A percentile compares a stretch with the other conserved stretches of the same genome.
Conservation (phyloP, 805 yeast species). For the Candida oleophila region DNA sequence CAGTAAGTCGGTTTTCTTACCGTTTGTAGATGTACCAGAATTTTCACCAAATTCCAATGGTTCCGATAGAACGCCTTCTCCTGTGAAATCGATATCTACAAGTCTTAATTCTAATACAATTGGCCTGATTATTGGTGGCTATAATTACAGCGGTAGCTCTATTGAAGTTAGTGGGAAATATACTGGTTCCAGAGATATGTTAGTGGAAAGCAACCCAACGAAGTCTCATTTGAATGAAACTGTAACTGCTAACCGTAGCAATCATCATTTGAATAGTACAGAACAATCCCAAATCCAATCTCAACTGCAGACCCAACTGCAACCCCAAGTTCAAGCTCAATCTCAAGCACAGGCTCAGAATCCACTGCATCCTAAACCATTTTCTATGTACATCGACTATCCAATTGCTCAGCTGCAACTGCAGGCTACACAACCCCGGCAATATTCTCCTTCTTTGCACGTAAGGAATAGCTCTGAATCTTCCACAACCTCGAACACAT, state of each 20-base stretch:
- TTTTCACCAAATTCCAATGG: conserved; percentile 6
- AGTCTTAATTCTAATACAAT: conserved; percentile 23
- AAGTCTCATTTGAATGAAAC: not conserved
- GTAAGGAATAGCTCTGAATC: conserved; percentile 36
- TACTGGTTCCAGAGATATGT: conserved; percentile 1
- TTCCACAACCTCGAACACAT: conserved; percentile 29
- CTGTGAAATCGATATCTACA: conserved; percentile 17
- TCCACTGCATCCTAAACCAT: not conserved
- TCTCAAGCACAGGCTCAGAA: not conserved
- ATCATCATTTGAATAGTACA: not conserved
- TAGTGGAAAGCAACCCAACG: not conserved
- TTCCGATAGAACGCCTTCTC: conserved; percentile 12
- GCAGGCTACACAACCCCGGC: no score
- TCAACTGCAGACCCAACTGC: not conserved
- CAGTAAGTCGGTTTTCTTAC: conserved; percentile 8
- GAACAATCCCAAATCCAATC: no score
- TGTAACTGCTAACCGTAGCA: not conserved
- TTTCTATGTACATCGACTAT: not conserved
- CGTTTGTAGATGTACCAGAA: conserved; percentile 16
- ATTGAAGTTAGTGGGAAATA: conserved; percentile 8
- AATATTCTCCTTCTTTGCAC: conserved; percentile 14
- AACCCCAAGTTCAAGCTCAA: no score
- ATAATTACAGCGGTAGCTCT: conserved; percentile 26
- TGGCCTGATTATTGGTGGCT: conserved; percentile 29
- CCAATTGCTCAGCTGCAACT: not conserved